Evolutionary conservation across 495 filamentous ascomycete genomes (phyloP), one percentile per base, ranked within the genome.

Genomic region (Daldinia bambusicola): DNA sequence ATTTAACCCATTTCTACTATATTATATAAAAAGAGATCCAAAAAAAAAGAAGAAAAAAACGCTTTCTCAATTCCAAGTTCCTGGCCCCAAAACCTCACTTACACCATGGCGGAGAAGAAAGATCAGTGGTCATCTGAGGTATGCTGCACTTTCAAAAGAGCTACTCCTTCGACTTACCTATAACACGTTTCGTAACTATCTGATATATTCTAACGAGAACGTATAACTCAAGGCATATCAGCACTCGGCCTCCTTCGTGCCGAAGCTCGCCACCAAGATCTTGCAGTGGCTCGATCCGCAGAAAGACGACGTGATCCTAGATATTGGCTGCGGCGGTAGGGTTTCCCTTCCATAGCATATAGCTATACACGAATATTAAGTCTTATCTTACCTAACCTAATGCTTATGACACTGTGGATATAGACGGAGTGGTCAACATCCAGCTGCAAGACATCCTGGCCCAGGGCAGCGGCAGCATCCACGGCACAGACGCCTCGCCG

Each of bases 321-420:
- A 94, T 75, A 77, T 93, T 32, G 92, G 92, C 18, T 93, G 92
- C 72, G 92, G 92, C 36, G 91, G 83, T 85, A 41, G 26, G 26
- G 26, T 3, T 26, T 26, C 26, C 26, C 26, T 26, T 26, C 26
- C 26, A 26, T 26, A 26, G 26, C 26, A 26, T 26, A 26, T 26
- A 26, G 26, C 3, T 26, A 3, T 26, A 26, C 1, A n/a, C n/a
- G n/a, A n/a, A n/a, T n/a, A n/a, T n/a, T n/a, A n/a, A n/a, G n/a
- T n/a, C n/a, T n/a, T n/a, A n/a, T n/a, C n/a, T n/a, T n/a, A n/a
- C n/a, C n/a, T n/a, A n/a, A 2, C 38, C 26, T 1, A 10, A 18
- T 43, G 31, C 40, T 41, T 50, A 69, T 18, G 12, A 12, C 4
- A 48, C 26, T 13, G 32, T 13, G 20, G 8, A 56, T 18, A 13